Conservation (phyloP, 768 basidiomycete genomes). For the Psilocybe tampanensis region DNA sequence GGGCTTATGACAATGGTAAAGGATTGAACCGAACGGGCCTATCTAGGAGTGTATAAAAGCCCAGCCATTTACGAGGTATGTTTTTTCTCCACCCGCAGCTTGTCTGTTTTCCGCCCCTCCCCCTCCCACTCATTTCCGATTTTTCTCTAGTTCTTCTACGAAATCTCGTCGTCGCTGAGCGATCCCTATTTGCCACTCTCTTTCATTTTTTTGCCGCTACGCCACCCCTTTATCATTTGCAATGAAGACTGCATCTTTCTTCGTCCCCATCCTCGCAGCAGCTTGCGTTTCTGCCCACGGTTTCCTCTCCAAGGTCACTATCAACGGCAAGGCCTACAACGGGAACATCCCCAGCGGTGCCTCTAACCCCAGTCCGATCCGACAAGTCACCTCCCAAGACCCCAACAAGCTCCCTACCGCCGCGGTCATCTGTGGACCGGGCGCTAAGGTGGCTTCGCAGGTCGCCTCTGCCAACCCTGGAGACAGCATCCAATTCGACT, state of each 20-base stretch:
- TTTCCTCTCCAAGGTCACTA: conserved; percentile 38
- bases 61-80: conserved; percentile 7
- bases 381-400: conserved; percentile 36
- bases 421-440: conserved; percentile 60
- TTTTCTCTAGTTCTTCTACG: conserved; percentile 7
- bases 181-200: conserved; percentile 10
- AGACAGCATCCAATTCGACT: conserved; percentile 53
- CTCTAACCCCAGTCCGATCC: conserved; percentile 35
- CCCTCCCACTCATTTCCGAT: conserved; percentile 10
- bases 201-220: not conserved
- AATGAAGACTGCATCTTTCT: conserved; percentile 15
- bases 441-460: conserved; percentile 49
- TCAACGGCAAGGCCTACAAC: conserved; percentile 39
- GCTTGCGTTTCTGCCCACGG: conserved; percentile 48
- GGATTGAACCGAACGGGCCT: not conserved
- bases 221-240: conserved; percentile 2
- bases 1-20: conserved; percentile 13
- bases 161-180: conserved; percentile 19
- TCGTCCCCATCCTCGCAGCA: conserved; percentile 36
- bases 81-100: conserved; percentile 10
- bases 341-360: conserved; percentile 34
- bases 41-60: conserved; percentile 7
- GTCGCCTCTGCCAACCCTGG: conserved; percentile 63
- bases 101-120: conserved; percentile 4
- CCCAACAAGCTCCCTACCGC: conserved; percentile 55